Conservation (phyloP, 192 early-diverging fungal species). For the Coemansia sp. region DNA sequence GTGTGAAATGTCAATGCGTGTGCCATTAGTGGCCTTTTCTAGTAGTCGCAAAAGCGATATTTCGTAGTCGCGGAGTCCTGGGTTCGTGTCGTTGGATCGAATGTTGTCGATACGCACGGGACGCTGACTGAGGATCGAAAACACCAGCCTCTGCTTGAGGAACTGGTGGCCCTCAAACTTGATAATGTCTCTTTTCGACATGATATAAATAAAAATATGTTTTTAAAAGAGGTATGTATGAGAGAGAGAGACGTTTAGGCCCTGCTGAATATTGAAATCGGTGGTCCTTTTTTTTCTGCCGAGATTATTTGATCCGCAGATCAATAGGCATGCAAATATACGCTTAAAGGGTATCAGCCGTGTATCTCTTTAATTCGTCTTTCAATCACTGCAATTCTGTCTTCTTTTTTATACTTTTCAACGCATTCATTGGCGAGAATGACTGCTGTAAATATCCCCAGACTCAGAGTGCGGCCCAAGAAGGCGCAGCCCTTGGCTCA, state of each 20-base stretch:
- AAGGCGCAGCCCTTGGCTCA: conserved; percentile 28
- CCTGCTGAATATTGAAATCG: not conserved
- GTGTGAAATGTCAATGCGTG: conserved; percentile 88
- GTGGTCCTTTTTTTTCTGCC: not conserved
- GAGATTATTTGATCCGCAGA: conserved; percentile 5
- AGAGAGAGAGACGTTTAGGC: not conserved
- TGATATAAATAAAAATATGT: conserved; percentile 5
- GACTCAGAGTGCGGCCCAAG: conserved; percentile 38
- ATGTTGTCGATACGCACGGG: conserved; percentile 89
- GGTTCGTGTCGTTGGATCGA: conserved; percentile 79
- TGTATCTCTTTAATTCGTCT: not conserved
- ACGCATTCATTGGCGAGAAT: conserved; percentile 8
- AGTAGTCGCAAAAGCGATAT: conserved; percentile 84
- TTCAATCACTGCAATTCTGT: not conserved
- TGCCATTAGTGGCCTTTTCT: conserved; percentile 93
- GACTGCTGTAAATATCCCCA: conserved; percentile 42
- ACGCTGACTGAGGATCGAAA: conserved; percentile 82
- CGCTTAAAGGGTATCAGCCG: not conserved
- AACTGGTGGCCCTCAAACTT: conserved; percentile 82
- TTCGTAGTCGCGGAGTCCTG: conserved; percentile 92
- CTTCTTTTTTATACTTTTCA: not conserved
- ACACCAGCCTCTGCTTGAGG: conserved; percentile 85
- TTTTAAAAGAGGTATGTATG: not conserved
- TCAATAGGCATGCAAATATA: not conserved
- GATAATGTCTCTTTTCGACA: conserved; percentile 42